phyloP scores from a whole-genome alignment of 2,329 filamentous ascomycete genomes.

The Aspergillus sp. region DNA sequence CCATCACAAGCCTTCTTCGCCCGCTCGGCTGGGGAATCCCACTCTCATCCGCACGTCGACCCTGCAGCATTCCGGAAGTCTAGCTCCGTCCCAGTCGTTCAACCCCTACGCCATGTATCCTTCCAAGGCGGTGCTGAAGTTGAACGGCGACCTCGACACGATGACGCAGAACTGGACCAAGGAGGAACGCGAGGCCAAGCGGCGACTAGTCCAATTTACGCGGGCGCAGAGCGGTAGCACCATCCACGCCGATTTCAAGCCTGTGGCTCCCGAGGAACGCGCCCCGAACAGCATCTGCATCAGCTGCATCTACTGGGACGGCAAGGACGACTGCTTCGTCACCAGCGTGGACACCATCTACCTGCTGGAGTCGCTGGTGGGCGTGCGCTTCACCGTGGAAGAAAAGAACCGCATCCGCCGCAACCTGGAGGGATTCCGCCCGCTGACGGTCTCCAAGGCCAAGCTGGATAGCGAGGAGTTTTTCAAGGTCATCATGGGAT shows the following conservation, averaged over 20 bases:
- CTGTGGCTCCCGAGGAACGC: conserved; percentile 75
- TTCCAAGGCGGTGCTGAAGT: conserved; percentile 78
- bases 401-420: conserved; percentile 97
- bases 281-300: conserved; percentile 85
- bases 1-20: conserved; percentile 44
- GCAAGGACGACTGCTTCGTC: conserved; percentile 85
- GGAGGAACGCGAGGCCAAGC: conserved; percentile 75
- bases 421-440: conserved; percentile 92
- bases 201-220: conserved; percentile 84
- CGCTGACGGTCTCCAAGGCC: conserved; percentile 87
- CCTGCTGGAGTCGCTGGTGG: conserved; percentile 87
- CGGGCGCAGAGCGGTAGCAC: conserved; percentile 78
- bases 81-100: conserved; percentile 55
- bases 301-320: conserved; percentile 96
- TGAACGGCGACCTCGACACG: conserved; percentile 76
- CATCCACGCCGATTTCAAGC: conserved; percentile 74
- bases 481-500: conserved; percentile 98
- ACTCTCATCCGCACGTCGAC: conserved; percentile 67
- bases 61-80: conserved; percentile 53
- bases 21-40: conserved; percentile 50
- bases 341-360: conserved; percentile 97
- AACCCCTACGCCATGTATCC: conserved; percentile 80
- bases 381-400: conserved; percentile 84
- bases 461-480: conserved; percentile 93
- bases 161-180: conserved; percentile 82